Evolutionary conservation across 768 basidiomycete genomes (phyloP), one percentile per base, ranked within the genome.

Genomic region (Sporobolomyces roseus): DNA sequence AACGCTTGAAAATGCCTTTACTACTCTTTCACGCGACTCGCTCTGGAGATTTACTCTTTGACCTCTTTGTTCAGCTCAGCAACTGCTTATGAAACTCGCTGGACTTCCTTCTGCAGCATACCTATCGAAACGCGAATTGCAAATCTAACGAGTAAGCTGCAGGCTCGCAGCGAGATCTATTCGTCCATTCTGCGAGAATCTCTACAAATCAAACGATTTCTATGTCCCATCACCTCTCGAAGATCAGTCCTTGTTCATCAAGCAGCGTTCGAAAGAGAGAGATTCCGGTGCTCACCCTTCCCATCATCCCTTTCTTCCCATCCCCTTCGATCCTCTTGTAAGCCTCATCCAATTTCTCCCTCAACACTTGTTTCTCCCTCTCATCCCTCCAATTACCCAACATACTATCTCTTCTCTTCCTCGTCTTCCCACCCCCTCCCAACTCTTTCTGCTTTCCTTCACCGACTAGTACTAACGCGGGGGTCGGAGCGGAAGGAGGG

Each of bases 181-280:
- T n/a, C n/a, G n/a, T n/a, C n/a, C n/a, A n/a, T n/a, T n/a, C 45
- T 23, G 12, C 45, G 21, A 46, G 6, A 21, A 46, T 46, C 6
- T 12, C 52, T 54, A 54, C 52, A 54, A 12, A 54, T 54, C 52
- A 36, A 54, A 54, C 35, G 52, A 54, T 54, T 54, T 54, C 52
- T 54, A 27, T n/a, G 8, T 12, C 9, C 5, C 25, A 23, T 19
- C 10, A 35, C 30, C 25, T 13, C 30, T 13, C 4, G 23, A 54
- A 54, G 32, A 35, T 13, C 17, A 6, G 23, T 33, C 23, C 21
- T 14, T 27, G 6, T 21, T 38, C 38, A 41, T 16, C 25, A 41
- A 9, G 38, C 38, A 41, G 38, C 38, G 17, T 7, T 45, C 21
- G 25, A 21, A 3, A 7, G 4, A 43, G 25, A 5, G 23, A 29